Evolutionary conservation across 169 alveolate species (phyloP), one percentile per base, ranked within the genome.

Genomic region (Miamiensis avidus): DNA sequence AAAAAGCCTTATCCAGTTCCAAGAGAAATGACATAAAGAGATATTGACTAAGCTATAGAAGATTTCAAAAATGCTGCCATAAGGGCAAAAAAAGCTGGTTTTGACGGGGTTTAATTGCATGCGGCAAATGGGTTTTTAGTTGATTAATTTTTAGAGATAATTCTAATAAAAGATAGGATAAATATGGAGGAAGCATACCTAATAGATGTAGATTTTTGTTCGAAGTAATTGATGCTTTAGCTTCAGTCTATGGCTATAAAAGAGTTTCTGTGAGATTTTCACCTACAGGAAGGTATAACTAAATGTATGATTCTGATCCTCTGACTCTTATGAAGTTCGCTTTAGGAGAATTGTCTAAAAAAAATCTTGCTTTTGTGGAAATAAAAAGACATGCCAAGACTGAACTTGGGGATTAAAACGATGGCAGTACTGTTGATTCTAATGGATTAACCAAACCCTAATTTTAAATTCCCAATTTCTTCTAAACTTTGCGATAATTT

Each of bases 171-270:
- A 89, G 97, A 87, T 89, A 82, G 27, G 97, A 95, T 82, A 86
- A 86, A 75, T 95, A 95, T 85, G 97, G 97, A 27, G 97, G 96
- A 0, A 30, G 86, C n/a, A 65, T 82, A 25, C 94, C 93, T 86
- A 93, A 93, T 77, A 90, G 95, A 74, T 73, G 92, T 1, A 82
- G 92, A 75, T 86, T 91, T 76, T 31, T 85, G 6, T 31, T 89
- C 25, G 93, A 92, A 78, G 86, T 87, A 0, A 32, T 87, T 0
- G 84, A 92, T 74, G 85, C 76, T 69, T 76, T 92, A 15, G 89
- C 87, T 64, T 81, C 87, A 72, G 89, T 87, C 28, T 83, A 89
- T 76, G 94, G 95, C 31, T 65, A 79, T 74, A 87, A 86, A 11
- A 83, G 87, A 83, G 87, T 83, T 0, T 83, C 88, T 0, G 75